Evolutionary conservation across 768 basidiomycete genomes (phyloP), one percentile per base, ranked within the genome.

Genomic region (Hygrophorus pudorinus): DNA sequence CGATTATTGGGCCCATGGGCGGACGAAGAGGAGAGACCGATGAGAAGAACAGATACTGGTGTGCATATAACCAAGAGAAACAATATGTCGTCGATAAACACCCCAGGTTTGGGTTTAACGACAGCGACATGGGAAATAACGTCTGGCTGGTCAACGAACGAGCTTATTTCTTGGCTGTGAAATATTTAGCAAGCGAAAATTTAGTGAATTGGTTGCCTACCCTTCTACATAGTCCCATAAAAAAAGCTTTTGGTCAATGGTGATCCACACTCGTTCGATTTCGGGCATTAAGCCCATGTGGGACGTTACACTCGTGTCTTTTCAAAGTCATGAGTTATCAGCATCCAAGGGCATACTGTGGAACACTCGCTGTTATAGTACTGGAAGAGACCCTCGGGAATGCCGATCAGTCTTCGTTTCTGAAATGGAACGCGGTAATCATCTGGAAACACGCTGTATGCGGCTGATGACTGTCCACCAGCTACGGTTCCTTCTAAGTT

Each of bases 141-240:
- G 53, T 96, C 87, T 12, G 83, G 76, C 56, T 94, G 87, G 59
- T 94, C 90, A 28, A 85, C 79, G 58, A 86, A 94, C n/a, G 88
- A 88, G 51, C 76, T 83, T 51, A 96, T 81, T 59, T 92, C 89
- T 61, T 86, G 81, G n/a, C 91, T 85, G 51, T 9, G 50, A 35
- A 45, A 46, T 44, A 18, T 45, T 33, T 42, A 17, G 34, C 41
- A 10, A 42, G 32, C 4, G 20, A 21, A 24, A 16, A 13, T 3
- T 24, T n/a, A 32, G 9, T 4, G 20, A 35, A 3, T 5, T 13
- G 17, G 5, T 41, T 37, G 68, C 84, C 45, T 52, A 94, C 93
- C 91, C 89, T 53, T 94, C 87, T 29, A 81, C 67, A 59, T 96
- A 99, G 62, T 99, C 91, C 96, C 96, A 98, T 17, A 99, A 67